Conservation (phyloP, 2,329 filamentous ascomycete genomes). For the Domatiomyces globalis region DNA sequence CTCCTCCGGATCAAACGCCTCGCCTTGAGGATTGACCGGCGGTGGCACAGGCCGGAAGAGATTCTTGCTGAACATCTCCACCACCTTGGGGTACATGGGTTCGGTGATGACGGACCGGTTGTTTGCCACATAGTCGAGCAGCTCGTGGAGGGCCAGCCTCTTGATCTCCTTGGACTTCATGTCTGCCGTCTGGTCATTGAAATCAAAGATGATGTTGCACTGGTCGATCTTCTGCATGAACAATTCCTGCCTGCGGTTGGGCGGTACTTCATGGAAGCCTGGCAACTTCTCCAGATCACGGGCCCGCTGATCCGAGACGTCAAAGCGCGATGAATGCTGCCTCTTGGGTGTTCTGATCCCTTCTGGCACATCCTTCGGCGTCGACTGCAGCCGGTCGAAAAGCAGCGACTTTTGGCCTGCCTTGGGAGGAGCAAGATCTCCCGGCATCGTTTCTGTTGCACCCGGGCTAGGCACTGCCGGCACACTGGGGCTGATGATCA, state of each 20-base stretch:
- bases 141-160: slow-evolving; percentile 81
- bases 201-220: slow-evolving; percentile 99
- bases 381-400: slow-evolving; percentile 79
- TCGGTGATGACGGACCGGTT: slow-evolving; percentile 97
- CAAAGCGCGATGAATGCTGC: slow-evolving; percentile 93
- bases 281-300: slow-evolving; percentile 93
- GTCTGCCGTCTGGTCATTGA: slow-evolving; percentile 93
- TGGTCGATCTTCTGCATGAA: slow-evolving; percentile 99
- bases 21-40: slow-evolving; percentile 92
- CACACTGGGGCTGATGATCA: slow-evolving; percentile 77
- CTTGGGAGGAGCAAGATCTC: slow-evolving; percentile 88
- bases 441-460: slow-evolving; percentile 92
- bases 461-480: slow-evolving; percentile 91
- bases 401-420: slow-evolving; percentile 77
- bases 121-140: slow-evolving; percentile 96
- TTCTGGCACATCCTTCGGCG: slow-evolving; percentile 91
- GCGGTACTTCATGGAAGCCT: slow-evolving; percentile 93
- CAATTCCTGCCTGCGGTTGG: slow-evolving; percentile 83
- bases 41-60: slow-evolving; percentile 93
- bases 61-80: slow-evolving; percentile 99
- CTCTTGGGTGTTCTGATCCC: slow-evolving; percentile 88
- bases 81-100: slow-evolving; percentile 95
- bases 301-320: slow-evolving; percentile 79
- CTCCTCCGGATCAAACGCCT: slow-evolving; percentile 96
- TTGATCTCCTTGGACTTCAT: slow-evolving; percentile 99